Base-by-base conservation (phyloP, 1,284 basidiomycete genomes). In the Rhizoctonia solani region DNA sequence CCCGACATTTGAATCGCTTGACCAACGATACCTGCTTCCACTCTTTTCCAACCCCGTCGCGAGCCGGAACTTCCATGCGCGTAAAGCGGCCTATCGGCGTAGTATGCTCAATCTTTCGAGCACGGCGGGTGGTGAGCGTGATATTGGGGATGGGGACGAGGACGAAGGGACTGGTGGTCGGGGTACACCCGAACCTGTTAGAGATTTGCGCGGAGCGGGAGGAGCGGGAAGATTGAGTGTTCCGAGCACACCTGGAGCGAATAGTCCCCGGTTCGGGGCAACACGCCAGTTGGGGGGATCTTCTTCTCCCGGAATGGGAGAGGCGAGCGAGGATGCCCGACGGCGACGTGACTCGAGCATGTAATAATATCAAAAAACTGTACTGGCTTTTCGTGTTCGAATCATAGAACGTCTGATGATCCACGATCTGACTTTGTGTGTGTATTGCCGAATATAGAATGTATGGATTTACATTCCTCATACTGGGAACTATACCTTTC, bases 1-100 rank as follows among this genome's bases (percentile, higher is more conserved):
- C n/a, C 92, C 95, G 77, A 98, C 96, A 95, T 99, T 99, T 86
- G 95, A 95, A 72, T 84, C 89, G 32, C 80, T 99, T 50, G 96
- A 99, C 77, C 94, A 99, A 77, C 85, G 94, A 69, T 99, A 98
- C 76, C 81, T 99, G 16, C 78, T 98, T 2, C 97, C 96, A 14
- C 80, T 98, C 44, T 99, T 99, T 79, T 94, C 92, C 67, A 98
- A 98, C 76, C 90, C 90, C 8, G 95, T 93, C 0, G 93, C 93
- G 13, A 92, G 90, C 69, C 82, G 93, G 71, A 88, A 90, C 66
- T 93, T 93, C 81, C 88, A 94, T 72, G 91, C 91, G 0, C 85
- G 89, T 44, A 83, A 86, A 68, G 88, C 87, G n/a, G 58, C 58
- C 11, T 50, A 61, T 47, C 14, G 58, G 23, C 58, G 58, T 1